These are phyloP conservation scores for Coemansia sp. DNA, from an alignment of 192 early-diverging fungal species.

Conservation along the genomic window DNA sequence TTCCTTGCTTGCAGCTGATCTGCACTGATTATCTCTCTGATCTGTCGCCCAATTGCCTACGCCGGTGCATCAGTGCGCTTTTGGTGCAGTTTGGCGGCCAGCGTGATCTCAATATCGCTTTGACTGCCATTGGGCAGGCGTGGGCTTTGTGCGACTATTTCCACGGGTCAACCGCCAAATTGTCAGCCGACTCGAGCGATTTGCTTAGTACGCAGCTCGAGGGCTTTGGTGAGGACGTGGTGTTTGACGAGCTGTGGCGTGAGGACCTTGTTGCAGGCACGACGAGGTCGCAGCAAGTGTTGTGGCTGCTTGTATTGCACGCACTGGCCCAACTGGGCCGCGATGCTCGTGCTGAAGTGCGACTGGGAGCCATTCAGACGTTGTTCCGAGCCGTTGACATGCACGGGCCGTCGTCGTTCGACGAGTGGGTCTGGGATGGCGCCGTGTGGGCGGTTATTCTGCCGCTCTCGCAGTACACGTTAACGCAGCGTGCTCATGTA, in stretches of 20 bases:
- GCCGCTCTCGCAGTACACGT: slow-evolving; percentile 61
- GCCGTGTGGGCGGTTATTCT: slow-evolving; percentile 87
- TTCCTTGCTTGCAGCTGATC: slow-evolving; percentile 92
- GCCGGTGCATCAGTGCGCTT: slow-evolving; percentile 75
- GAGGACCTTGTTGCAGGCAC: slow-evolving; percentile 26
- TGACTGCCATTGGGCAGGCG: slow-evolving; percentile 89
- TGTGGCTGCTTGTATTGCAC: slow-evolving; percentile 91
- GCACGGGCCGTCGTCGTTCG: slow-evolving; percentile 76
- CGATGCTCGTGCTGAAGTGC: slow-evolving; percentile 82
- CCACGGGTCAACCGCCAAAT: slow-evolving; percentile 27
- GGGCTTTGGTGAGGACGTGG: not conserved
- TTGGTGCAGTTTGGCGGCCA: slow-evolving; percentile 82
- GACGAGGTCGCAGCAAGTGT: slow-evolving; percentile 49
- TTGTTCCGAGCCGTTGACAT: slow-evolving; percentile 92
- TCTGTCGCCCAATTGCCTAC: slow-evolving; percentile 73
- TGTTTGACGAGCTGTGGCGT: slow-evolving; percentile 24
- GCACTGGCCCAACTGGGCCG: slow-evolving; percentile 82
- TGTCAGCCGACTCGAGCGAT: not conserved
- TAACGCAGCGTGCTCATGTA: slow-evolving; percentile 28
- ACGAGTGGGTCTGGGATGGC: slow-evolving; percentile 76
- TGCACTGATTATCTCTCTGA: slow-evolving; percentile 93
- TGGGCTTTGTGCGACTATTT: slow-evolving; percentile 95
- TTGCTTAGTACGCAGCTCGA: not conserved
- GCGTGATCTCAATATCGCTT: slow-evolving; percentile 88
- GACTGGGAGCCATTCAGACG: slow-evolving; percentile 94